phyloP scores from a whole-genome alignment of 495 filamentous ascomycete species.

The Aspergillus baeticus region DNA sequence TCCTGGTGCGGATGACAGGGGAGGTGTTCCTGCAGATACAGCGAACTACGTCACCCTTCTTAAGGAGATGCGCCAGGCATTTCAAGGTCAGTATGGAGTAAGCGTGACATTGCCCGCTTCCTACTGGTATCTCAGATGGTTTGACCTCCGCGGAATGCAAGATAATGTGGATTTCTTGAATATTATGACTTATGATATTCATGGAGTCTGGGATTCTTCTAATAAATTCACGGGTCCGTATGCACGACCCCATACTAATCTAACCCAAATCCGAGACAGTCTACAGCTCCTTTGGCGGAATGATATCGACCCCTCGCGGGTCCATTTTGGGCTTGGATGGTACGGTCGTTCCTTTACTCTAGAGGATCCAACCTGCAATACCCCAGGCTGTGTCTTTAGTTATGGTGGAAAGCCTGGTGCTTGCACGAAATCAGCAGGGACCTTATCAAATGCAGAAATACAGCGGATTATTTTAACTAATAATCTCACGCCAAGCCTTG shows the following conservation, averaged over 20 bases:
- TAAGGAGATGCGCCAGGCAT: conserved; percentile 22
- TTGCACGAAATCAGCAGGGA: no score
- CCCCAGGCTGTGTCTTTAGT: no score
- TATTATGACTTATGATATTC: conserved; percentile 14
- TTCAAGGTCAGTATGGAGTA: no score
- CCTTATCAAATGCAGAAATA: no score
- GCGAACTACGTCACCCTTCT: conserved; percentile 44
- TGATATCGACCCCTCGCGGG: conserved; percentile 36
- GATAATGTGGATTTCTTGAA: conserved; percentile 9
- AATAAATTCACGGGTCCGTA: conserved; percentile 4
- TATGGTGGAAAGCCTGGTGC: no score
- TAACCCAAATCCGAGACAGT: conserved; percentile 7
- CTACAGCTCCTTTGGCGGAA: conserved; percentile 46
- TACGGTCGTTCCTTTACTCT: conserved; percentile 49
- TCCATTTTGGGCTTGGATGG: conserved; percentile 51
- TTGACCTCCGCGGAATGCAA: background rate
- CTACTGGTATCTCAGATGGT: background rate
- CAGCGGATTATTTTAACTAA: no score
- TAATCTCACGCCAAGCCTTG: no score
- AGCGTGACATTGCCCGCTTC: no score
- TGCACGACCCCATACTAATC: conserved; percentile 5
- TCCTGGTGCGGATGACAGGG: conserved; percentile 40
- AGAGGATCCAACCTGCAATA: conserved; percentile 23
- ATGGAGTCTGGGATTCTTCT: conserved; percentile 10
- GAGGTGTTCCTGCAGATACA: conserved; percentile 35